A percentile compares a stretch with the other conserved stretches of the same genome.
Evolutionary conservation across 225 moss, liverwort and hornwort species (phyloP).

Genomic region (Marchantia polymorpha): DNA sequence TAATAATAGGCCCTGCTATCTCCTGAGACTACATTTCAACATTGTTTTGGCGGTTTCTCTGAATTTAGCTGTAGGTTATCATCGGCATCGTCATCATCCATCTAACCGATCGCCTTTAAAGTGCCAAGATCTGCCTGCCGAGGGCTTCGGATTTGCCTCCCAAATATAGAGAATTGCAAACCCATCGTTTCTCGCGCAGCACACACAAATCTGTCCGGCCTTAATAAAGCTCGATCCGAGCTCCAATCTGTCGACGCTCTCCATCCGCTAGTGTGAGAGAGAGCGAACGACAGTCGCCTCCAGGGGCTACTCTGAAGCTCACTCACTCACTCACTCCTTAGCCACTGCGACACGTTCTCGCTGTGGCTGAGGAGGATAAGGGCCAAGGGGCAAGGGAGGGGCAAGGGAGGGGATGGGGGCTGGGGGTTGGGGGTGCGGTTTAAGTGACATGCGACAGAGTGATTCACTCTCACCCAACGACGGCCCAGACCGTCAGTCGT

Average conservation of each 20-base stretch:
- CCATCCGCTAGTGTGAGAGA: too few species aligned
- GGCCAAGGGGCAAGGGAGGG: too few species aligned
- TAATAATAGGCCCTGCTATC: not conserved
- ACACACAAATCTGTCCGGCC: not conserved
- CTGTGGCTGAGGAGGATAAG: too few species aligned
- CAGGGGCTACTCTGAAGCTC: not conserved
- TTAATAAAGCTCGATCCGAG: not conserved
- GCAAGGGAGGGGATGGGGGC: too few species aligned
- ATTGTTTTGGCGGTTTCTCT: not conserved
- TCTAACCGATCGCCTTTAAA: not conserved
- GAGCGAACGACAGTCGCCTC: too few species aligned
- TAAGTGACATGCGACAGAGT: not conserved
- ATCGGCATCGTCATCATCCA: not conserved
- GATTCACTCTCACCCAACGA: too few species aligned
- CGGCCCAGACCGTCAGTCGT: not conserved
- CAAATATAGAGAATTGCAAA: not conserved
- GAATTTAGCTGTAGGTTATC: not conserved
- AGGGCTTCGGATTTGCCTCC: not conserved
- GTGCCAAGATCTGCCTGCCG: not conserved
- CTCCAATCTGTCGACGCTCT: not conserved
- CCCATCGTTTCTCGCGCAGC: not conserved
- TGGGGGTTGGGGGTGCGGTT: too few species aligned
- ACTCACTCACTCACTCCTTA: too few species aligned
- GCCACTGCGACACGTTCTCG: not conserved
- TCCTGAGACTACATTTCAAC: not conserved